These are phyloP conservation scores for Quercus phellos DNA, from an alignment of 331 rosid species.

Conservation along the genomic window DNA sequence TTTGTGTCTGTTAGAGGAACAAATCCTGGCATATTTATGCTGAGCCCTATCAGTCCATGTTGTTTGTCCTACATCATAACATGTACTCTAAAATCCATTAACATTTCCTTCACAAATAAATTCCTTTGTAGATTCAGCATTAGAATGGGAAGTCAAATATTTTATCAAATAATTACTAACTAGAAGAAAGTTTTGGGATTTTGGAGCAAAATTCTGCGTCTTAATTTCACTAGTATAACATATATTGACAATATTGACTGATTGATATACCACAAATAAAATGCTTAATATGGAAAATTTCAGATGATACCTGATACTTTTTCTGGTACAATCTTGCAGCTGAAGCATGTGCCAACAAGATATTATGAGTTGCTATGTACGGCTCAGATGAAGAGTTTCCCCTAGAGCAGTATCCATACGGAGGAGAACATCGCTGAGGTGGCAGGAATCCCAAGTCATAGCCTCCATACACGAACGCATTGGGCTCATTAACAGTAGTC, in stretches of 20 bases:
- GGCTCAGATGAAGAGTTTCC: constrained; percentile 55
- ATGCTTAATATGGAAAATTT: neutral
- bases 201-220: no score
- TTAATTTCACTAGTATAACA: neutral
- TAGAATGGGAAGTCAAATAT: no score
- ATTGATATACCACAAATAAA: neutral
- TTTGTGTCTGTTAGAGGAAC: constrained; percentile 40
- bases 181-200: no score
- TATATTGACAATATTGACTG: neutral
- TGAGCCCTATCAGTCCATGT: constrained; percentile 48
- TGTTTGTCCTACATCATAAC: constrained; percentile 41
- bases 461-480: constrained; percentile 22
- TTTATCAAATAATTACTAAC: no score
- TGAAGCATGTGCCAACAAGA: constrained; percentile 47
- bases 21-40: constrained; percentile 18
- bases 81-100: neutral
- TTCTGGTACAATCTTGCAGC: constrained; percentile 31
- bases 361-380: constrained; percentile 43
- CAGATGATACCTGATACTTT: constrained; percentile 32
- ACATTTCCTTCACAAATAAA: neutral
- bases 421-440: constrained; percentile 46
- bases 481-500: constrained; percentile 49
- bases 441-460: constrained; percentile 33
- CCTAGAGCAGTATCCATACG: constrained; percentile 34
- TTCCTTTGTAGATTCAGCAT: neutral